Percentiles rank a stretch among this genome's conserved stretches.
Conservation (phyloP, 768 basidiomycete species). For the Kwoniella pini region DNA sequence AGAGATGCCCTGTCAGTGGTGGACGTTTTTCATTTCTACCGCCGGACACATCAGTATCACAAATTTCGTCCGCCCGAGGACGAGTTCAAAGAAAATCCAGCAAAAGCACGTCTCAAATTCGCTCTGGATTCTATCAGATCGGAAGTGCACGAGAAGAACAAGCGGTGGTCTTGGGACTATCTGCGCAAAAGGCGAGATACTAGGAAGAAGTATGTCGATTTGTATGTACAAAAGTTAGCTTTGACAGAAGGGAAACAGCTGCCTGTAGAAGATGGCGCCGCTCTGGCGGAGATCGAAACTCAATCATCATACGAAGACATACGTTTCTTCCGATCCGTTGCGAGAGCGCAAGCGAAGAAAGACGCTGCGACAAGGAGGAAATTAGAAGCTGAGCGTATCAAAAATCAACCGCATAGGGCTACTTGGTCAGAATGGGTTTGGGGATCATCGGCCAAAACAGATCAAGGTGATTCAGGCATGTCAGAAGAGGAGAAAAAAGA, state of each 20-base stretch:
- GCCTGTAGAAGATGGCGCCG: constrained; percentile 54
- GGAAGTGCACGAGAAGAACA: constrained; percentile 77
- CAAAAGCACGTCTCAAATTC: constrained; percentile 72
- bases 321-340: constrained; percentile 94
- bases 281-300: constrained; percentile 68
- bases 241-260: constrained; percentile 60
- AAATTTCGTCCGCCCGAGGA: constrained; percentile 71
- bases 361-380: constrained; percentile 71
- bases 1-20: constrained; percentile 86
- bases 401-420: constrained; percentile 62
- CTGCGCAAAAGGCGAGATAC: constrained; percentile 86
- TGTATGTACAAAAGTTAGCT: constrained; percentile 66
- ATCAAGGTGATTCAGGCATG: constrained; percentile 59
- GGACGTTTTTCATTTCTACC: constrained; percentile 96
- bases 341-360: constrained; percentile 81
- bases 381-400: constrained; percentile 68
- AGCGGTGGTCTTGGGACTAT: constrained; percentile 89
- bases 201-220: constrained; percentile 74
- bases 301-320: constrained; percentile 92
- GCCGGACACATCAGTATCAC: constrained; percentile 74
- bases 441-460: constrained; percentile 64
- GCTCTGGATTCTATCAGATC: constrained; percentile 76
- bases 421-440: constrained; percentile 70
- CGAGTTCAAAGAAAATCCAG: constrained; percentile 64
- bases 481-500: constrained; percentile 87